A percentile compares a stretch with the other conserved stretches of the same genome.
Evolutionary conservation across 1,284 basidiomycete genomes (phyloP).

Genomic region (Apiotrichum gracile): DNA sequence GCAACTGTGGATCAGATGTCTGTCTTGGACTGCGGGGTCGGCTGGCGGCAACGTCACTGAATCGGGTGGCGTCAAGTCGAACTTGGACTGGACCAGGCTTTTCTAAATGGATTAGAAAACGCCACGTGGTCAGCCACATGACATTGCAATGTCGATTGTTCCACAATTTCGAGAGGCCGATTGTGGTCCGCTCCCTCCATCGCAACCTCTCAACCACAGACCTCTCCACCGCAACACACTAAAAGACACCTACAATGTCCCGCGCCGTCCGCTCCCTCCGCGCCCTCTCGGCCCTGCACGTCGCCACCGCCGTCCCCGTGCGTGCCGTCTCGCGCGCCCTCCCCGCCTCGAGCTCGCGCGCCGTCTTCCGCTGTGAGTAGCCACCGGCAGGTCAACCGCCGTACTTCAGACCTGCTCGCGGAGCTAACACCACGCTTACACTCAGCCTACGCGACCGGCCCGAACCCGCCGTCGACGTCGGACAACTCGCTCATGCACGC

Average conservation of each 20-base stretch:
- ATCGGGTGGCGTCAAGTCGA: background rate
- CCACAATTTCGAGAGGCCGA: background rate
- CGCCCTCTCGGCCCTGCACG: background rate
- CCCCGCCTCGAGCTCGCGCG: background rate
- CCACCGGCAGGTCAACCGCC: no score
- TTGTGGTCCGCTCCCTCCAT: no score
- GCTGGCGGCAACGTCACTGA: no score
- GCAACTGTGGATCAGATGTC: background rate
- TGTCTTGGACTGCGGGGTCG: no score
- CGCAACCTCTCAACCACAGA: background rate
- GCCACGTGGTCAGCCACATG: background rate
- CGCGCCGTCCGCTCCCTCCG: background rate
- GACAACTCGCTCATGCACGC: slow-evolving; percentile 82
- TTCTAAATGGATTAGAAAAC: background rate
- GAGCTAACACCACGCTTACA: no score
- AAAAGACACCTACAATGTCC: background rate
- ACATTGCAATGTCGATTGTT: background rate
- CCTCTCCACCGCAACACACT: background rate
- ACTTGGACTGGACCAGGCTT: background rate
- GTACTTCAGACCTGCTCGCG: no score
- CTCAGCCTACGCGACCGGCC: slow-evolving; percentile 74
- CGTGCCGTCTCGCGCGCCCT: background rate
- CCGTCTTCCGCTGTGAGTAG: background rate
- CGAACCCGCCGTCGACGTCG: slow-evolving; percentile 66
- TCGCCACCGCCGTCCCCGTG: background rate